phyloP scores from a whole-genome alignment of 2,329 filamentous ascomycete genomes.

The Dendryphion nanum region DNA sequence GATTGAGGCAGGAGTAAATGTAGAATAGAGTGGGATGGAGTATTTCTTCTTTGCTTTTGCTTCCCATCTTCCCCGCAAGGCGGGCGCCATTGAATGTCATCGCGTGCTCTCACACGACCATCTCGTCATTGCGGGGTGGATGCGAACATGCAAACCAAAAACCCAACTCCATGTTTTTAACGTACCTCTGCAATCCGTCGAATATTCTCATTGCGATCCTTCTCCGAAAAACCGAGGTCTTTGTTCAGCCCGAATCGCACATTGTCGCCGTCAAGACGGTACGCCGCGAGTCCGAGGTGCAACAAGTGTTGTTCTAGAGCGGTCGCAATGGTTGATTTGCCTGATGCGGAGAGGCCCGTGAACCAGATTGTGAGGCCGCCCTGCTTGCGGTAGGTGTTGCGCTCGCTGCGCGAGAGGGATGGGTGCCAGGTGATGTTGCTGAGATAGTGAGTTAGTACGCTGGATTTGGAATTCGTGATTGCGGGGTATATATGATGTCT shows the following conservation, averaged over 20 bases:
- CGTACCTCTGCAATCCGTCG: constrained; percentile 80
- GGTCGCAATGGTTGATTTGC: constrained; percentile 95
- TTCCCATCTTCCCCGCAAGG: no score
- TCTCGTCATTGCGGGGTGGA: constrained; percentile 6
- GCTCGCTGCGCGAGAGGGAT: constrained; percentile 75
- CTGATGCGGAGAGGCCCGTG: constrained; percentile 91
- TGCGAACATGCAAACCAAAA: background rate
- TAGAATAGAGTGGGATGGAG: no score
- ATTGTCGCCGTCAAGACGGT: constrained; percentile 97
- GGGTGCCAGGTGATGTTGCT: constrained; percentile 93
- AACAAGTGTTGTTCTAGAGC: constrained; percentile 96
- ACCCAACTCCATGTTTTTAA: background rate
- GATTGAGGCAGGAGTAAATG: no score
- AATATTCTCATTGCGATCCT: constrained; percentile 96
- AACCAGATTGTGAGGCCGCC: constrained; percentile 96
- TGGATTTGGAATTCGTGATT: no score
- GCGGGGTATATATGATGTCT: background rate
- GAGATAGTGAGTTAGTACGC: background rate
- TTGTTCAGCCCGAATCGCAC: constrained; percentile 98
- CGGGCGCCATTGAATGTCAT: no score
- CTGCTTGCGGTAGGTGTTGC: constrained; percentile 73
- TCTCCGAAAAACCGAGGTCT: constrained; percentile 90
- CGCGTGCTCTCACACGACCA: constrained; percentile 12
- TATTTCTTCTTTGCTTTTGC: no score
- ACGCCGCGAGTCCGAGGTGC: constrained; percentile 77